Evolutionary conservation across 2,329 filamentous ascomycete genomes (phyloP).

Genomic region (Neopestalotiopsis rosae): DNA sequence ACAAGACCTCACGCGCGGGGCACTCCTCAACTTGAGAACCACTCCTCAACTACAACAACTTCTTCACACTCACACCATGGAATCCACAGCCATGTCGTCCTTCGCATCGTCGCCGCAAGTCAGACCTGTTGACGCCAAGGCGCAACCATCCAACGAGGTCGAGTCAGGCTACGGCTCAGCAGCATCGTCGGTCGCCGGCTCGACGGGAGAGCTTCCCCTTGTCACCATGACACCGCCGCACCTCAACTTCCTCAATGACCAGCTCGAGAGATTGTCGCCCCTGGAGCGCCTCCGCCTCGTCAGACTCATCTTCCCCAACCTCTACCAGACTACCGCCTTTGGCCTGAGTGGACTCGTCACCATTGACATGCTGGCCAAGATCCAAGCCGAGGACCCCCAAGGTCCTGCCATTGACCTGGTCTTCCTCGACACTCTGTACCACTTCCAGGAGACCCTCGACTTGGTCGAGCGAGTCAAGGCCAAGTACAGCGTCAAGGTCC

Average conservation of each 20-base stretch:
- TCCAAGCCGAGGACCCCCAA: constrained; percentile 67
- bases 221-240: constrained; percentile 88
- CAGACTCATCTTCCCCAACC: constrained; percentile 85
- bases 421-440: constrained; percentile 85
- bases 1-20: constrained; percentile 33
- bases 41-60: neutral
- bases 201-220: constrained; percentile 69
- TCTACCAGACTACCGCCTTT: constrained; percentile 87
- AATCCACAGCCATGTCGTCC: constrained; percentile 45
- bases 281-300: constrained; percentile 93
- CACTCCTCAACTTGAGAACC: constrained; percentile 25
- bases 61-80: constrained; percentile 34
- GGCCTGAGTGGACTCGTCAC: constrained; percentile 82
- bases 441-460: constrained; percentile 78
- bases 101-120: constrained; percentile 43
- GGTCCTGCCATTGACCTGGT: constrained; percentile 68
- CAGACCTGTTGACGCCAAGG: constrained; percentile 44
- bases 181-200: constrained; percentile 64
- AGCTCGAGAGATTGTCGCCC: constrained; percentile 86
- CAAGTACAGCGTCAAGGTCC: constrained; percentile 80
- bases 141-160: constrained; percentile 48
- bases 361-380: constrained; percentile 83
- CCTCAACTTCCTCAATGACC: constrained; percentile 87
- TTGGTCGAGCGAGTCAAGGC: constrained; percentile 76
- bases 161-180: constrained; percentile 88